Base-by-base conservation (phyloP, 1,284 basidiomycete species). In the Xerocomus tenax region DNA sequence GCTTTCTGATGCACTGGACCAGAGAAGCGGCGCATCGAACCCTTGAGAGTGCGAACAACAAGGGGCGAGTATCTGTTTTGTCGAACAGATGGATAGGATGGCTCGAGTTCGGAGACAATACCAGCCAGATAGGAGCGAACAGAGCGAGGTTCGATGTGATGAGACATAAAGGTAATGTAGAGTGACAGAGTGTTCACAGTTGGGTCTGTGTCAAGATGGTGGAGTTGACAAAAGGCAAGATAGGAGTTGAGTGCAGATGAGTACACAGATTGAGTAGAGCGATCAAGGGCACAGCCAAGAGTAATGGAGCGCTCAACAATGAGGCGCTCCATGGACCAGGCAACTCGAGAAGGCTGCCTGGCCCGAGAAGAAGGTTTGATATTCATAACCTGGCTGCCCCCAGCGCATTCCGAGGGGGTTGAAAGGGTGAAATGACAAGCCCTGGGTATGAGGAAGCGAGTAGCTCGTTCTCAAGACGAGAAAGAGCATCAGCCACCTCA, bases 171-270 rank as follows among this genome's bases (percentile, higher is more conserved):
- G 0, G 51, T 51, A 7, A 52, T 7, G 1, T 16, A 51, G 2
- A 52, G n/a, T 0, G 51, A 57, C 7, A 70, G 43, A 0, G 64
- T 68, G 25, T 69, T 58, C 0, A 50, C 16, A 0, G 68, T 65
- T 0, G 71, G 72, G 0, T 66, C 52, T 1, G 64, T 13, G 0
- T 65, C 55, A 3, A 72, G n/a, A n/a, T n/a, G n/a, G n/a, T n/a
- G n/a, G n/a, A n/a, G n/a, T n/a, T n/a, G n/a, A n/a, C n/a, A n/a
- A n/a, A n/a, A n/a, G n/a, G n/a, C n/a, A 23, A 23, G 23, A 3
- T 6, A 23, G 6, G 23, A 23, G 6, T 23, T 23, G 23, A 23
- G 23, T 23, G 23, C 23, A 3, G 23, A 23, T 3, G 23, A 23
- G 23, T 23, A 23, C 3, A 23, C 23, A 23, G 23, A 23, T 23